Base-by-base conservation (phyloP, 306 rosid genomes). In the Begonia loranthoides region DNA sequence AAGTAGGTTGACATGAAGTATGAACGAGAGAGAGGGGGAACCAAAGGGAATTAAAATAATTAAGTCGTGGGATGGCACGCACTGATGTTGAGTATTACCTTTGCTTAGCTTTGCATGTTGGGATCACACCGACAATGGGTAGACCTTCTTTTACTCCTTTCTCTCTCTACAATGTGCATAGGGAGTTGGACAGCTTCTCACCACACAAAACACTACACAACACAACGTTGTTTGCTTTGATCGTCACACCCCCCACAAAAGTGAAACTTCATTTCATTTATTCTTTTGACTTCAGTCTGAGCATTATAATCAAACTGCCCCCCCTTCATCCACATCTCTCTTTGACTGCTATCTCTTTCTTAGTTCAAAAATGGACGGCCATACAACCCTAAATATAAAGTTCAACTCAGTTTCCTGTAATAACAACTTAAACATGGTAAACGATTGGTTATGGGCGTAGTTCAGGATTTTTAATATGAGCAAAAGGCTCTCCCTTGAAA, bases 51-150 rank as follows among this genome's bases (percentile, higher is more conserved):
- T 24, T 24, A 24, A 24, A 24, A 24, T 24, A 24, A 24, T 24
- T 24, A 6, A 24, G 34, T 24, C 4, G 34, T 6, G 34, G 4
- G 34, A 24, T 24, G 34, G 34, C 34, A 13, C 7, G 17, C 51
- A 48, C 16, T 43, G 46, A 10, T 11, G 46, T 13, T 21, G 49
- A 24, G 51, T 51, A 41, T 60, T 60, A 63, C 67, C 52, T 38
- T 52, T 60, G 54, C 69, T 60, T 60, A 63, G 70, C 52, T 38
- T 52, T 60, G 54, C 69, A 73, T 69, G 75, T 69, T 63, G 69
- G 72, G 64, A 53, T 53, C 28, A 67, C 67, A 58, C 66, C 69
- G 75, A 74, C 69, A 43, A 58, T 54, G 54, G 28, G 40, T 54
- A 54, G 2, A 49, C 55, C 24, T 47, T 21, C 4, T 7, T 8